phyloP scores from a whole-genome alignment of 2,329 filamentous ascomycete genomes.

The Phaeosphaeriaceae sp. region DNA sequence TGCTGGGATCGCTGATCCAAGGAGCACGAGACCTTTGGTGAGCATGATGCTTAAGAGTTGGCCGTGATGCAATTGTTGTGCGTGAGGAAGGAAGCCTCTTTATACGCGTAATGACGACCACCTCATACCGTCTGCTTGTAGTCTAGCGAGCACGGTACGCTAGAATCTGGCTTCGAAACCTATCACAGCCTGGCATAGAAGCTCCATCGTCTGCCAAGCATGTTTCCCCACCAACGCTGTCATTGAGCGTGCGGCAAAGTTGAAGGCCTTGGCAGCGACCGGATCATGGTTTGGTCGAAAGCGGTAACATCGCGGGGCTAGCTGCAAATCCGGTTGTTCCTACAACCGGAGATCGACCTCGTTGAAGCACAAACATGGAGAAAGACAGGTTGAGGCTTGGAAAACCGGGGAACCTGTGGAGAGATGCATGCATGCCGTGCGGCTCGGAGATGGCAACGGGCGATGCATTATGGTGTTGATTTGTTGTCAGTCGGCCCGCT shows the following conservation, averaged over 20 bases:
- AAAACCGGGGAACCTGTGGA: slow-evolving; percentile 16
- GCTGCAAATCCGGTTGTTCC: slow-evolving; percentile 8
- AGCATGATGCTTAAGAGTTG: slow-evolving; percentile 26
- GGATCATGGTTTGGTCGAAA: slow-evolving; percentile 1
- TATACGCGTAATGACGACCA: slow-evolving; percentile 12
- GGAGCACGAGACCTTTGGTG: slow-evolving; percentile 27
- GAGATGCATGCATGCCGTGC: slow-evolving; percentile 4
- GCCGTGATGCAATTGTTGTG: not conserved
- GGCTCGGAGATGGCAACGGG: slow-evolving; percentile 8
- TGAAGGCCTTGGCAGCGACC: slow-evolving; percentile 22
- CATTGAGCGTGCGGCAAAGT: slow-evolving; percentile 14
- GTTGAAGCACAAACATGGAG: slow-evolving; percentile 9
- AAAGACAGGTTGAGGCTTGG: slow-evolving; percentile 4
- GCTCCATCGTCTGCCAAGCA: not conserved
- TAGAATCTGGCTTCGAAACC: slow-evolving; percentile 3
- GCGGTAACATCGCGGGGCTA: slow-evolving; percentile 20
- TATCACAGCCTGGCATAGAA: slow-evolving; percentile 6
- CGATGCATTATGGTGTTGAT: slow-evolving; percentile 6
- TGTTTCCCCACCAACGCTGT: slow-evolving; percentile 27
- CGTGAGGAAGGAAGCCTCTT: slow-evolving; percentile 7
- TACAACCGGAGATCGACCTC: slow-evolving; percentile 14
- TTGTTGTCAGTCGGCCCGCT: slow-evolving; percentile 25
- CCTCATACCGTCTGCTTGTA: not conserved
- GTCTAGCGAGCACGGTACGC: not conserved
- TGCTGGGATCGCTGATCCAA: slow-evolving; percentile 28